phyloP scores from a whole-genome alignment of 2,329 filamentous ascomycete species.

The Scolecobasidium constrictum region DNA sequence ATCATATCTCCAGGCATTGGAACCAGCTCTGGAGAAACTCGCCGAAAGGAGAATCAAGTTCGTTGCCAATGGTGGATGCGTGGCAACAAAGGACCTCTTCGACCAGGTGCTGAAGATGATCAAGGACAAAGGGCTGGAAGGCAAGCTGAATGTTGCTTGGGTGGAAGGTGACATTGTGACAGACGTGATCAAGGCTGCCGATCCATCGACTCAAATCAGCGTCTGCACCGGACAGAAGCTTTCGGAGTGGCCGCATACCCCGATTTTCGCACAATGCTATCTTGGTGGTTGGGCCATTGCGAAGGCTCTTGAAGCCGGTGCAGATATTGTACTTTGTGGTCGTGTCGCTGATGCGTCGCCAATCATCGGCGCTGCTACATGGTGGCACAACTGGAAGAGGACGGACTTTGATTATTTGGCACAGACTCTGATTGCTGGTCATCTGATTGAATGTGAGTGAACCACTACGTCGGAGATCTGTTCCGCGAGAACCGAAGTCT shows the following conservation, averaged over 20 bases:
- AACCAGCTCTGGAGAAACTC: constrained; percentile 3
- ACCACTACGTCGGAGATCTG: too few relatives aligned
- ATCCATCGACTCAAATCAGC: constrained; percentile 13
- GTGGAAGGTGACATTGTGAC: constrained; percentile 8
- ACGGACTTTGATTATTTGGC: constrained; percentile 40
- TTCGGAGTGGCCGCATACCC: constrained; percentile 9
- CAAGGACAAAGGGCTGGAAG: constrained; percentile 7
- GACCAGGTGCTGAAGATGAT: constrained; percentile 6
- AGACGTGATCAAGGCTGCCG: constrained; percentile 1
- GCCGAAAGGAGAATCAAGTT: constrained; percentile 9
- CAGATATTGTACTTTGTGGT: constrained; percentile 22
- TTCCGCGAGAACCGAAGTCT: too few relatives aligned
- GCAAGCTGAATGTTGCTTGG: constrained; percentile 6
- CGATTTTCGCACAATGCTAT: constrained; percentile 10
- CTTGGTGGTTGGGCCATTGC: constrained; percentile 15
- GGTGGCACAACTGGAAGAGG: constrained; percentile 43
- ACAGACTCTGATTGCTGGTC: constrained; percentile 39
- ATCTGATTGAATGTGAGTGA: constrained; percentile 44
- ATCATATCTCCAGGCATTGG: constrained; percentile 5
- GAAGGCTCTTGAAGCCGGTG: constrained; percentile 17
- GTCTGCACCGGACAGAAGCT: constrained; percentile 10
- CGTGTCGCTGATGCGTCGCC: constrained; percentile 20
- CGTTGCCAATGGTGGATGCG: constrained; percentile 6
- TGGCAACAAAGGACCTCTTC: constrained; percentile 8
- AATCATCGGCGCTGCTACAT: constrained; percentile 20